Evolutionary conservation across 2,329 filamentous ascomycete genomes (phyloP).

Genomic region (Fusarium palustre): DNA sequence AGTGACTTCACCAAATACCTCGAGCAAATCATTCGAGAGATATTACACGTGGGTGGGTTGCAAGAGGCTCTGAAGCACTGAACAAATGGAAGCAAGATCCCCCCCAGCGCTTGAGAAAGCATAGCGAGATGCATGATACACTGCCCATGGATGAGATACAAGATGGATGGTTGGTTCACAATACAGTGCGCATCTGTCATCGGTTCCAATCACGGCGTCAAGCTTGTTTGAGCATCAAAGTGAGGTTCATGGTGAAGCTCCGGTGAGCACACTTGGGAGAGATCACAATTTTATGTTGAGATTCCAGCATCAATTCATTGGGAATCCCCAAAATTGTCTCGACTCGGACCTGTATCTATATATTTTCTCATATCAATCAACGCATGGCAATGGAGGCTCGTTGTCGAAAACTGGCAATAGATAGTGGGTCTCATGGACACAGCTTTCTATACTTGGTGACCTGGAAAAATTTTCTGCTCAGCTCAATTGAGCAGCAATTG

Average conservation of each 20-base stretch:
- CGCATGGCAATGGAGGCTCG: conserved; percentile 2
- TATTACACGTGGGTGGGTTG: conserved; percentile 41
- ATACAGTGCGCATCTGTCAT: background rate
- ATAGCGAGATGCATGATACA: conserved; percentile 29
- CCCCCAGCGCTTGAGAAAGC: conserved; percentile 16
- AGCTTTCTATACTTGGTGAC: conserved; percentile 20
- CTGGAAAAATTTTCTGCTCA: conserved; percentile 36
- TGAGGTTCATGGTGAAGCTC: background rate
- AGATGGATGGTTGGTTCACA: background rate
- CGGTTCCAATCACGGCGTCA: background rate
- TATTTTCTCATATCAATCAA: background rate
- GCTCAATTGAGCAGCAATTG: background rate
- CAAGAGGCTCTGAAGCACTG: conserved; percentile 16
- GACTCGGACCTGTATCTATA: background rate
- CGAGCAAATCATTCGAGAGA: conserved; percentile 38
- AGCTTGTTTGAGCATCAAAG: background rate
- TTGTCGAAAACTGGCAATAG: conserved; percentile 26
- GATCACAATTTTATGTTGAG: background rate
- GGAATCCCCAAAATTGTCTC: background rate
- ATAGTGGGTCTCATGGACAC: conserved; percentile 30
- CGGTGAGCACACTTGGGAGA: too few species aligned
- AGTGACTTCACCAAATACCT: conserved; percentile 28
- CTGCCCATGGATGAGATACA: background rate
- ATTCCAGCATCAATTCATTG: background rate
- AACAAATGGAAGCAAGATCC: conserved; percentile 20